Evolutionary conservation across 1,284 basidiomycete genomes (phyloP).

Genomic region (Thecaphora thlaspeos): DNA sequence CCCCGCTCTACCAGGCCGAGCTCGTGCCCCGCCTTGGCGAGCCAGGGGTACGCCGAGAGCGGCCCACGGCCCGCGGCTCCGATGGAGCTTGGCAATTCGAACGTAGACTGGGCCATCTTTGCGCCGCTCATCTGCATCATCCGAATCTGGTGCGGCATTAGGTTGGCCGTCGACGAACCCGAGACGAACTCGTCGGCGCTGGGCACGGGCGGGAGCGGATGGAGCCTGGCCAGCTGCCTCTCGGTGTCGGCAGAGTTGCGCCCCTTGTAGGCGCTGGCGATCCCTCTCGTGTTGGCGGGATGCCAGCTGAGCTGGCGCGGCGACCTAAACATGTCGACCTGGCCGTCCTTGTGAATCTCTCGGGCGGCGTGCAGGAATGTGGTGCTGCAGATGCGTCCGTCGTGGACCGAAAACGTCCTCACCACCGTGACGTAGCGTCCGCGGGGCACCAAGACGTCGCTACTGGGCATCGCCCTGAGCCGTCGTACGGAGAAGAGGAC

Average conservation of each 20-base stretch:
- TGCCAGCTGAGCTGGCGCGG: neutral
- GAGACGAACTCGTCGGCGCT: conserved; percentile 20
- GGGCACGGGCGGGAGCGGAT: conserved; percentile 16
- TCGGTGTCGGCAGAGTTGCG: conserved; percentile 6
- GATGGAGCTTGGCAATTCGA: conserved; percentile 16
- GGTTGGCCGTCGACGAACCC: conserved; percentile 8
- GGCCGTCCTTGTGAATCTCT: neutral
- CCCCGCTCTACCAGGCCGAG: conserved; percentile 19
- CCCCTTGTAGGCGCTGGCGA: neutral
- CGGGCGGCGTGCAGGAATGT: neutral
- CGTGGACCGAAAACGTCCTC: conserved; percentile 27
- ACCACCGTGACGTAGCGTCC: conserved; percentile 12
- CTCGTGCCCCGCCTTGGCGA: conserved; percentile 8
- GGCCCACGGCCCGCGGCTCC: conserved; percentile 17
- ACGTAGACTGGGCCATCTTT: conserved; percentile 20
- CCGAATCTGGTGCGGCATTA: conserved; percentile 34
- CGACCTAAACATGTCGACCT: neutral
- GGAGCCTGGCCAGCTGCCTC: conserved; percentile 11
- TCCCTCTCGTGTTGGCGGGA: neutral
- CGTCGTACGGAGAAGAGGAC: conserved; percentile 12
- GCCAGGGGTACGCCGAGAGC: conserved; percentile 8
- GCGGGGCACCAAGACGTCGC: conserved; percentile 6
- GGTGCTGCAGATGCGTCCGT: conserved; percentile 11
- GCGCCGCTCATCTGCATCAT: conserved; percentile 36
- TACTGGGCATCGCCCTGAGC: conserved; percentile 7